Evolutionary conservation across 2,329 filamentous ascomycete species (phyloP), one percentile per base, ranked within the genome.

Genomic region (Knoxdaviesia capensis): DNA sequence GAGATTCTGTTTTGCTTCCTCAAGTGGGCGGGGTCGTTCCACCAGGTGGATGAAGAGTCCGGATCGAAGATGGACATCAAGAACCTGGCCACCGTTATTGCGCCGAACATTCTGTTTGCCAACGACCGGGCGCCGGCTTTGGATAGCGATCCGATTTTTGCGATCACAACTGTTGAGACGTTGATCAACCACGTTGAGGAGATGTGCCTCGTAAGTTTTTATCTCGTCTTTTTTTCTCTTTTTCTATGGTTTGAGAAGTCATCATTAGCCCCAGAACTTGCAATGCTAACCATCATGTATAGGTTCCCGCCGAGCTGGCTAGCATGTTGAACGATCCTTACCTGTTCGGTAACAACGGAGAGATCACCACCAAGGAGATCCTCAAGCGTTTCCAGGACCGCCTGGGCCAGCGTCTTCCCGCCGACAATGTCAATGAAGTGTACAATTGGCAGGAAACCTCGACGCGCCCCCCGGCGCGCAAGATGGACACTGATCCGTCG

Each of bases 21-120:
- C 39, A 94, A 94, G 54, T 98, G 90, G 88, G 85, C 87, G 5
- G 86, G 87, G 5, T 94, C 87, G 2, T 98, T 98, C 65, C 88
- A 92, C 47, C 87, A 94, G 54, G 78, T 98, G 9, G 90, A 98
- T 52, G 90, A 98, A 53, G 90, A 98, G 56, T 82, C 81, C 28
- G 90, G 90, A 30, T 94, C 88, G 51, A 94, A 96, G 68, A 98
- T 98, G 90, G 90, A 98, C 56, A 82, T 93, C 42, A 86, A 93
- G 64, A 98, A 98, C 54, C 71, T 98, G 48, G 85, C 90, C 4
- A 96, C 92, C 3, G 90, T 98, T 48, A 94, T 98, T 58, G 87
- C 88, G 5, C 90, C 90, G 0, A 98, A 98, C 53, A 85, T 98
- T 47, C 69, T 94, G 8, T 87, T 82, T 51, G 82, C 79, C 49